Conservation (phyloP, 805 yeast species). For the Citeromyces nyonsensis region DNA sequence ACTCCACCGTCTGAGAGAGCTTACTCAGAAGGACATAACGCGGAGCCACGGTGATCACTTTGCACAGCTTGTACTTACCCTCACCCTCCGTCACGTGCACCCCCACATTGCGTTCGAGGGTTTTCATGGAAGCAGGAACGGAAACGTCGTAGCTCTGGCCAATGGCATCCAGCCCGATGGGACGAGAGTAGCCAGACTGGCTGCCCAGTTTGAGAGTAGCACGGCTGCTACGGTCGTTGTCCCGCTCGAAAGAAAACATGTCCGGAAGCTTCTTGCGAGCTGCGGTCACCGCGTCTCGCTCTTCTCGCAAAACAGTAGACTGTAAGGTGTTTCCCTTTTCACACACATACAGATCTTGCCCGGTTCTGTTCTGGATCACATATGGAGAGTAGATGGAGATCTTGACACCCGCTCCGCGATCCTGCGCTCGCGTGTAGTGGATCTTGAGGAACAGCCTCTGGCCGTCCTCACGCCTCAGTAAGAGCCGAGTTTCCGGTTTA, state of each 20-base stretch:
- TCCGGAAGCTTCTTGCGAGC: slow-evolving; percentile 32
- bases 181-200: slow-evolving; percentile 48
- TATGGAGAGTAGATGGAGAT: slow-evolving; percentile 76
- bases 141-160: slow-evolving; percentile 58
- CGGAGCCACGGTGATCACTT: slow-evolving; percentile 70
- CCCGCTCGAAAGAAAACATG: slow-evolving; percentile 72
- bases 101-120: slow-evolving; percentile 60
- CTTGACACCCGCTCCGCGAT: slow-evolving; percentile 42
- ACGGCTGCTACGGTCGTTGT: slow-evolving; percentile 35
- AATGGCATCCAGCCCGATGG: slow-evolving; percentile 76
- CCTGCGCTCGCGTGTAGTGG: slow-evolving; percentile 38
- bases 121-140: slow-evolving; percentile 30
- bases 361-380: slow-evolving; percentile 69
- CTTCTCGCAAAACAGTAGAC: slow-evolving; percentile 18
- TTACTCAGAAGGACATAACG: slow-evolving; percentile 63
- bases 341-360: slow-evolving; percentile 43
- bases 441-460: slow-evolving; percentile 51
- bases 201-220: slow-evolving; percentile 53
- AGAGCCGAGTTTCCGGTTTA: slow-evolving; percentile 34
- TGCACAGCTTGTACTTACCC: slow-evolving; percentile 66
- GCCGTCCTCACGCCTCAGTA: slow-evolving; percentile 43
- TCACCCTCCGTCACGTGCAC: slow-evolving; percentile 65
- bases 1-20: slow-evolving; percentile 34
- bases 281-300: slow-evolving; percentile 10
- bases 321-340: slow-evolving; percentile 36